Evolutionary conservation across 345 rosid species (phyloP).

Genomic region (Heritiera fomes): DNA sequence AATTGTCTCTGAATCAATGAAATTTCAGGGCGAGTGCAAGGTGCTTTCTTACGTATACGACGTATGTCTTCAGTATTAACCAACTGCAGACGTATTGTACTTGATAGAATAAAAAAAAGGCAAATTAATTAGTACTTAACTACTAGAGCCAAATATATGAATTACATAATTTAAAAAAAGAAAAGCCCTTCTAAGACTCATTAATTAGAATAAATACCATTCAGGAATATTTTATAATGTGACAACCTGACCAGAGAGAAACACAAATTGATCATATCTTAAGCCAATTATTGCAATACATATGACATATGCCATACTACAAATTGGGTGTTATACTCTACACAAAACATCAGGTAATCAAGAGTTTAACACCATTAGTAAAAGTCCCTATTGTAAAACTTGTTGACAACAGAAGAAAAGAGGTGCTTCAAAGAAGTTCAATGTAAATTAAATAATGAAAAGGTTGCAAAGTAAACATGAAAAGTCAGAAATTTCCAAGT

Average conservation of each 20-base stretch:
- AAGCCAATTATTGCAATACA: neutral
- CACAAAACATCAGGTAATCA: neutral
- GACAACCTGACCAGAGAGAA: neutral
- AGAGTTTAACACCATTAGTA: neutral
- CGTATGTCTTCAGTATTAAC: conserved; percentile 87
- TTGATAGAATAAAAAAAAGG: conserved; percentile 37
- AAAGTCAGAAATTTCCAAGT: neutral
- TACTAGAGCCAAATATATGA: neutral
- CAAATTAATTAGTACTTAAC: conserved; percentile 29
- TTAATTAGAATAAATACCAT: neutral
- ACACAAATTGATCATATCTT: neutral
- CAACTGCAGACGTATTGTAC: conserved; percentile 87
- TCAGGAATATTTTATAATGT: neutral
- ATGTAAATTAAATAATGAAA: neutral
- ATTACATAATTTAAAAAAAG: neutral
- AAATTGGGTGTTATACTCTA: neutral
- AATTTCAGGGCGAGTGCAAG: conserved; percentile 88
- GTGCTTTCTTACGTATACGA: conserved; percentile 96
- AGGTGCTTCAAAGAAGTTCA: neutral
- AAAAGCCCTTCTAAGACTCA: neutral
- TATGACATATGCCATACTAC: neutral
- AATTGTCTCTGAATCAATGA: conserved; percentile 78
- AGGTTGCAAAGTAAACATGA: neutral
- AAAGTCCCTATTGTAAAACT: neutral
- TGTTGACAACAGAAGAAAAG: neutral